Percentiles rank a stretch among this genome's conserved stretches.
phyloP scores from a whole-genome alignment of 225 moss, liverwort and hornwort genomes.

The Antitrichia curtipendula region DNA sequence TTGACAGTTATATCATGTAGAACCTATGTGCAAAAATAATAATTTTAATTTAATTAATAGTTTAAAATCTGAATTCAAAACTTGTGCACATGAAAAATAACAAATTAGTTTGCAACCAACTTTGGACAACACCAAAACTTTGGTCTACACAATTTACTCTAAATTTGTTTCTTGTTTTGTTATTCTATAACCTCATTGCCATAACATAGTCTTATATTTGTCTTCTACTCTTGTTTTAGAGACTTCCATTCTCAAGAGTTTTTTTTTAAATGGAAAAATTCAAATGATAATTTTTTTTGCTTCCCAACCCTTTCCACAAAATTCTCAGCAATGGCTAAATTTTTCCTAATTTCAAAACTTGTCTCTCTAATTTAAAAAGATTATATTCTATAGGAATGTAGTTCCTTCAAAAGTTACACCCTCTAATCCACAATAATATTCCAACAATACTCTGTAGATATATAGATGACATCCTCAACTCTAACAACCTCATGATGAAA shows the following conservation, averaged over 20 bases:
- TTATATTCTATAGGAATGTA: fast-evolving
- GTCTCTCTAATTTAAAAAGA: background rate
- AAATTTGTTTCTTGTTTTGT: no score
- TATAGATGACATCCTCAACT: background rate
- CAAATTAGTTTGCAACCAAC: no score
- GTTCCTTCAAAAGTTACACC: background rate
- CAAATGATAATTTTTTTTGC: no score
- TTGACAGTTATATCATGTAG: background rate
- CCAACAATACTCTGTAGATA: background rate
- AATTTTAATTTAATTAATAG: no score
- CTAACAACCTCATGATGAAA: background rate
- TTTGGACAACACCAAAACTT: no score
- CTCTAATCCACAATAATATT: background rate
- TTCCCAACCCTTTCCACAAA: background rate
- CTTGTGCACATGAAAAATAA: background rate
- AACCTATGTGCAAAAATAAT: background rate
- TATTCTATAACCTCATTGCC: no score
- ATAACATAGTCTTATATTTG: no score
- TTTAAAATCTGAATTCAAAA: no score
- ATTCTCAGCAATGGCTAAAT: background rate
- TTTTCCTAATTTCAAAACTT: background rate
- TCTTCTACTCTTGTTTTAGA: no score
- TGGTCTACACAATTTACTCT: no score
- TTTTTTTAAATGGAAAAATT: no score
- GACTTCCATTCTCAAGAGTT: no score